Evolutionary conservation across 2,329 filamentous ascomycete genomes (phyloP).

Genomic region (Colletotrichum sp.): DNA sequence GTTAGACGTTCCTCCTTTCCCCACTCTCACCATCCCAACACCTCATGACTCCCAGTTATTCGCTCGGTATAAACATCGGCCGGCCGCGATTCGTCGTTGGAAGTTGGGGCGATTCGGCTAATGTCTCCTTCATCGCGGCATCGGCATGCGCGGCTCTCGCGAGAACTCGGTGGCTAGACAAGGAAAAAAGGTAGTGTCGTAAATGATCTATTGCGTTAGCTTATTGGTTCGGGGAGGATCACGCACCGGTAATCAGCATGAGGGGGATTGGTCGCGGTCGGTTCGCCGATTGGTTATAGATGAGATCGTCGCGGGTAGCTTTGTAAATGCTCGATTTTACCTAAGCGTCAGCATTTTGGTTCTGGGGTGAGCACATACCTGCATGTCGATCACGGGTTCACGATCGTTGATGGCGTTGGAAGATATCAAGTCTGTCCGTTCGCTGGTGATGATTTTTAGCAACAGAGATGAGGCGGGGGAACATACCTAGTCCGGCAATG

Average conservation of each 20-base stretch:
- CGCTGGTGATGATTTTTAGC: not conserved
- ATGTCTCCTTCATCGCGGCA: not conserved
- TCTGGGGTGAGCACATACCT: not conserved
- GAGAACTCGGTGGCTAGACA: not conserved
- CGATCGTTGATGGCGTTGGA: too few relatives aligned
- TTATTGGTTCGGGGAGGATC: not conserved
- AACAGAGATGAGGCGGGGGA: not conserved
- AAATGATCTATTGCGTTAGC: not conserved
- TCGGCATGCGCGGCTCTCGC: not conserved
- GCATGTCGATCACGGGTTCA: not conserved
- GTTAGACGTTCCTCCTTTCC: fast-evolving
- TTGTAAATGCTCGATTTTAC: not conserved
- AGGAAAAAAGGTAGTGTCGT: not conserved
- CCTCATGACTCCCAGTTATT: not conserved
- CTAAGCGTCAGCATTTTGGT: not conserved
- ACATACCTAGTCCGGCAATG: not conserved
- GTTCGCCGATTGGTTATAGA: not conserved
- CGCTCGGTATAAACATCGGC: not conserved
- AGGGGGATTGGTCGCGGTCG: fast-evolving
- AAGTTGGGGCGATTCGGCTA: not conserved
- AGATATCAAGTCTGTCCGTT: too few relatives aligned
- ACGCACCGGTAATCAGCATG: not conserved
- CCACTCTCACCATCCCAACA: not conserved
- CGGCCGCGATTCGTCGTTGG: not conserved
- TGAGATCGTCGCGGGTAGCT: not conserved